phyloP scores from a whole-genome alignment of 306 rosid genomes.

The Inga leiocalycina region DNA sequence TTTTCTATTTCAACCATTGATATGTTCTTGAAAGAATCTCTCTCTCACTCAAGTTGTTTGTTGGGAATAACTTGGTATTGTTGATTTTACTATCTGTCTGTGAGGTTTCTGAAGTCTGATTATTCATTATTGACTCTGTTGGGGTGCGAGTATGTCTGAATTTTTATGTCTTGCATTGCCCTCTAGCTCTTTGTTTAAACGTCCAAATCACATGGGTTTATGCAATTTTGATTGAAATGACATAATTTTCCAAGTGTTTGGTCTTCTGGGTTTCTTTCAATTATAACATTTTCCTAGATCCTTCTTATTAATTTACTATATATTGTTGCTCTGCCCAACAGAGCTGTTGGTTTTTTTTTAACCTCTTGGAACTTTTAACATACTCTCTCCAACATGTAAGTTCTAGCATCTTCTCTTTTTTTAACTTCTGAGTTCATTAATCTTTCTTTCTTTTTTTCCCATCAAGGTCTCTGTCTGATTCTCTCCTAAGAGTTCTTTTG shows the following conservation, averaged over 20 bases:
- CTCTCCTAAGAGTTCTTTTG: background rate
- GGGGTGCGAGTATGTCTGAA: conserved; percentile 35
- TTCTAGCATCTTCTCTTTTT: background rate
- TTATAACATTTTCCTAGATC: conserved; percentile 33
- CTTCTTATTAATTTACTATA: conserved; percentile 45
- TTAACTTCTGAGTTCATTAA: conserved; percentile 18
- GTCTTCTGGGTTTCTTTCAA: conserved; percentile 51
- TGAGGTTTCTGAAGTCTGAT: conserved; percentile 3
- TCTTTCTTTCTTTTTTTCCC: background rate
- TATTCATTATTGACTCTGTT: conserved; percentile 12
- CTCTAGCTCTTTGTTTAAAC: conserved; percentile 43
- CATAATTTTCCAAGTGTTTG: conserved; percentile 43
- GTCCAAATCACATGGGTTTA: conserved; percentile 59
- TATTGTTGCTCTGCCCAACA: conserved; percentile 42
- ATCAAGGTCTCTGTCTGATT: conserved; percentile 26
- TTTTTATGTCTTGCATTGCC: conserved; percentile 47
- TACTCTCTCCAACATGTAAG: conserved; percentile 46
- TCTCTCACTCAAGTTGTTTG: conserved; percentile 18
- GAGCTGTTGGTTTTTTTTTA: conserved; percentile 37
- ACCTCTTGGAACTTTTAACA: conserved; percentile 32
- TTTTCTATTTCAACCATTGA: conserved; percentile 29
- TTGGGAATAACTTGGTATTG: background rate
- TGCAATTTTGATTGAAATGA: conserved; percentile 57
- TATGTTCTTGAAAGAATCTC: background rate
- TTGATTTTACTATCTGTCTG: background rate